phyloP scores from a whole-genome alignment of 225 moss, liverwort and hornwort species.

The Marchantia polymorpha region DNA sequence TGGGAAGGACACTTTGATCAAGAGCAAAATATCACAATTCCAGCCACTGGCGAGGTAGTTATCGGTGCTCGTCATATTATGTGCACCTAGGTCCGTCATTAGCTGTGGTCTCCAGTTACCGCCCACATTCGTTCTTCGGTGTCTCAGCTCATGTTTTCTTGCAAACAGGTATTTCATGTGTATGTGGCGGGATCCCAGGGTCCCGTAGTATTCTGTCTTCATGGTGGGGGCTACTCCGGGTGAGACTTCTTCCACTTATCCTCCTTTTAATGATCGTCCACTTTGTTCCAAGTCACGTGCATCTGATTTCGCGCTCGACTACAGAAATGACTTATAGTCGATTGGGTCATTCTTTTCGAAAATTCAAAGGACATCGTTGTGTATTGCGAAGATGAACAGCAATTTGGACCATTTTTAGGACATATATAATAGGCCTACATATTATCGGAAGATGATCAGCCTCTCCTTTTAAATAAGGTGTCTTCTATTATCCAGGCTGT shows the following conservation, averaged over 20 bases:
- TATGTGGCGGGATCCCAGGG: slow-evolving; percentile 89
- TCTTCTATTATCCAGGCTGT: slow-evolving; percentile 56
- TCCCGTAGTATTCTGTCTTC: slow-evolving; percentile 96
- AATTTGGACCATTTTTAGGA: no score
- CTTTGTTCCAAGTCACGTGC: no score
- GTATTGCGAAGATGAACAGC: no score
- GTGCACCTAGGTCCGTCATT: no score
- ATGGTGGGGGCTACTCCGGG: slow-evolving; percentile 97
- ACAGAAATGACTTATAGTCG: no score
- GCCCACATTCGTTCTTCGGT: background rate
- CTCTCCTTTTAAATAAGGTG: no score
- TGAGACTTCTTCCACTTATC: slow-evolving; percentile 31
- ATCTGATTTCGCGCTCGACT: no score
- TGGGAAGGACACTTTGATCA: slow-evolving; percentile 95
- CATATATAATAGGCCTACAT: no score
- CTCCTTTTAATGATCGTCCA: no score
- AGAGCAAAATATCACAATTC: slow-evolving; percentile 55
- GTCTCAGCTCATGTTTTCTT: slow-evolving; percentile 8
- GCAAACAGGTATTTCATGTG: slow-evolving; percentile 74
- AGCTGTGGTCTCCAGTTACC: background rate
- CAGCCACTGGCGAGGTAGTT: slow-evolving; percentile 78
- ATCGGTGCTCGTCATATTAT: background rate
- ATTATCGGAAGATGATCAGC: no score
- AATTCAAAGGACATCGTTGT: no score
- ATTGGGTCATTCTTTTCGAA: background rate